phyloP scores from a whole-genome alignment of 495 filamentous ascomycete genomes.

The Penicillium nucicola region DNA sequence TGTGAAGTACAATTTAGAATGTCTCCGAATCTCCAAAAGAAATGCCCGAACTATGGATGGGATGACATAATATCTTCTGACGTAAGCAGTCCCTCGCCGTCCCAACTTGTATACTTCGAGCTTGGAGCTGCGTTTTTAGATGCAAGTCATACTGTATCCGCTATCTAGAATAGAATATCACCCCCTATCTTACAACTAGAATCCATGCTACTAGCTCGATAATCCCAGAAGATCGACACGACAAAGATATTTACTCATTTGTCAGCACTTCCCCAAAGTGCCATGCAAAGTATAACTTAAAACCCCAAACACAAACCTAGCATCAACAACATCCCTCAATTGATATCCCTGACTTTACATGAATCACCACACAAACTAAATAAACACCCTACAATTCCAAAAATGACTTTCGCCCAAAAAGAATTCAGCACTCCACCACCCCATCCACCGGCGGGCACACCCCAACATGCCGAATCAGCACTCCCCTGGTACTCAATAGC shows the following conservation, averaged over 20 bases:
- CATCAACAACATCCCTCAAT: too few species aligned
- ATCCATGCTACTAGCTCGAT: too few species aligned
- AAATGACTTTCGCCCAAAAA: conserved; percentile 19
- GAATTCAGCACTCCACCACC: conserved; percentile 21
- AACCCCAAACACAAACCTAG: too few species aligned
- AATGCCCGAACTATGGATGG: background rate
- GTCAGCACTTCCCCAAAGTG: too few species aligned
- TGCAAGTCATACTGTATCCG: too few species aligned
- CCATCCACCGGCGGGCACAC: conserved; percentile 13
- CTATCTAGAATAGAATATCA: too few species aligned
- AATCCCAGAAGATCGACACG: too few species aligned
- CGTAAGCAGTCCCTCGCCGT: background rate
- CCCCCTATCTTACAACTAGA: too few species aligned
- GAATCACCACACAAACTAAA: background rate
- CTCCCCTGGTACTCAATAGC: conserved; percentile 21
- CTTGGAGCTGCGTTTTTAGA: background rate
- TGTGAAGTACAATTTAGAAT: background rate
- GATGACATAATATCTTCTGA: conserved; percentile 2
- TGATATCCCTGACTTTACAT: background rate
- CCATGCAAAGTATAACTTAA: too few species aligned
- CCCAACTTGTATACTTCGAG: background rate
- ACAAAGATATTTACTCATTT: too few species aligned
- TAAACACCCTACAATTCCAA: background rate
- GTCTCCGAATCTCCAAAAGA: conserved; percentile 4
- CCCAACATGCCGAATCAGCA: conserved; percentile 1